Evolutionary conservation across 1,284 basidiomycete species (phyloP), one percentile per base, ranked within the genome.

Genomic region (Cerioporus squamosus): DNA sequence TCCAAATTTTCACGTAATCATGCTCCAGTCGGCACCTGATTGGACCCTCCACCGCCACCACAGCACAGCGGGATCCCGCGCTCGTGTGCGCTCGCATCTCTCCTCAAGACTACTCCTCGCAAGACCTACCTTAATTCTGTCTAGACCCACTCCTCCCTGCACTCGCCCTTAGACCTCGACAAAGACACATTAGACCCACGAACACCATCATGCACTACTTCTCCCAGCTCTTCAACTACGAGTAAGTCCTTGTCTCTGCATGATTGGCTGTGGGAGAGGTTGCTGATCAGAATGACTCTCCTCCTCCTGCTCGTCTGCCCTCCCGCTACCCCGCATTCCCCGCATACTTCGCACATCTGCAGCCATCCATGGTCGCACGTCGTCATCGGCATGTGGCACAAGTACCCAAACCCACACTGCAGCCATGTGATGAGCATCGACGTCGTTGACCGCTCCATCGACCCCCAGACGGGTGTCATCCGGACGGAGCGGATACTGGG

Each of bases 381-480:
- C 66, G 85, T 94, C 65, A 88, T 90, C 71, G 90, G 90, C 66
- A 91, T 96, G 81, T 94, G 93, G 88, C 90, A 93, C 68, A 98
- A 98, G 81, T 98, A 98, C 74, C 95, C 95, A 47, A 97, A 97
- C 73, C 91, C 94, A 46, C 89, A 91, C 69, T 94, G 95, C 70
- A 86, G 91, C 8, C 95, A 98, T 74, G 96, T 98, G 64, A 81
- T 93, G 66, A 93, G 91, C 61, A 87, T 98, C 68, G 95, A 98
- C 74, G 94, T 95, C 20, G 66, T 97, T 53, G 89, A 93, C 74
- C 87, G 94, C 60, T 82, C 88, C 9, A 82, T 97, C 31, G 90
- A 97, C 75, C 85, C 91, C 20, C 73, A 81, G 51, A 94, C 94
- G 14, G 95, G 95, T 26, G 82, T 96, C 58, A 87, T 98, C 66